Conservation (phyloP, 306 rosid species). For the Vigna unguiculata region DNA sequence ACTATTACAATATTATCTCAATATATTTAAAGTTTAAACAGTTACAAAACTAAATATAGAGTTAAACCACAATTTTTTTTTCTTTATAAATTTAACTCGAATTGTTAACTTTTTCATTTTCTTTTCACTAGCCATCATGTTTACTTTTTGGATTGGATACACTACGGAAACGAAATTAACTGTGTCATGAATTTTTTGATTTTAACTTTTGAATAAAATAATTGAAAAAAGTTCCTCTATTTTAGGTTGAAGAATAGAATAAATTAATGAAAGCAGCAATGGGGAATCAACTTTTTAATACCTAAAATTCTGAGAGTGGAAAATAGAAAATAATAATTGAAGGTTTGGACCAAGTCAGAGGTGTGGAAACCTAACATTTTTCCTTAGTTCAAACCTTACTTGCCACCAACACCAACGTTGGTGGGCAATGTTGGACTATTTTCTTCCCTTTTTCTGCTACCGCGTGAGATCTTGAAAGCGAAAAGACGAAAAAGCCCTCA, state of each 20-base stretch:
- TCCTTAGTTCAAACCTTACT: constrained; percentile 40
- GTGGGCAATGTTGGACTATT: constrained; percentile 28
- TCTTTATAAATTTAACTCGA: too few relatives aligned
- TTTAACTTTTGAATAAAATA: not conserved
- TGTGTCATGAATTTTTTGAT: not conserved
- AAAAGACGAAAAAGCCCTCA: constrained; percentile 32
- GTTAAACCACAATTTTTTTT: too few relatives aligned
- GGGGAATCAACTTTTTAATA: not conserved
- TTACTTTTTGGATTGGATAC: too few relatives aligned
- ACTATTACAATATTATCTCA: too few relatives aligned
- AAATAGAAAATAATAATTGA: not conserved
- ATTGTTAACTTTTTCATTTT: too few relatives aligned
- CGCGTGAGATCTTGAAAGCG: constrained; percentile 38
- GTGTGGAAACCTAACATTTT: constrained; percentile 18
- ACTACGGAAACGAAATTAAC: too few relatives aligned
- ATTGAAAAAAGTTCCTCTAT: not conserved
- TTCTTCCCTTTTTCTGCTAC: constrained; percentile 25
- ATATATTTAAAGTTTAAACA: too few relatives aligned
- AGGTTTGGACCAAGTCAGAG: constrained; percentile 51
- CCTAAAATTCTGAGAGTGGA: not conserved
- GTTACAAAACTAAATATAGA: too few relatives aligned
- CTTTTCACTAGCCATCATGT: too few relatives aligned
- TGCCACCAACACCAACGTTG: constrained; percentile 37
- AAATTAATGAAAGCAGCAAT: not conserved
- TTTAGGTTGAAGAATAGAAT: not conserved